Evolutionary conservation across 2,329 filamentous ascomycete species (phyloP).

Genomic region (Monosporascus sp.): DNA sequence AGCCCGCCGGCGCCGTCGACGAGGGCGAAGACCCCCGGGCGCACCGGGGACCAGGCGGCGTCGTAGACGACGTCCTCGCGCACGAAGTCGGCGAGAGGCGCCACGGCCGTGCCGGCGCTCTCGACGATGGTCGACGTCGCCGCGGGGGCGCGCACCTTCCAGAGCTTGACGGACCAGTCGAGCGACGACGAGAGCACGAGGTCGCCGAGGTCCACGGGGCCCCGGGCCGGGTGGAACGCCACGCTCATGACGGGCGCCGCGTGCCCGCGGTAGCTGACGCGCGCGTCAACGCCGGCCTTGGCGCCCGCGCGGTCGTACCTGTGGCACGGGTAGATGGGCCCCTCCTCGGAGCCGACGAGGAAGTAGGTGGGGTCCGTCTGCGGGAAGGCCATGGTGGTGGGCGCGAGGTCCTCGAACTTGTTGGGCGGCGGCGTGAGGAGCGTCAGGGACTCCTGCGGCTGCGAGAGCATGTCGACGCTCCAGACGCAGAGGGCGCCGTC

Average conservation of each 20-base stretch:
- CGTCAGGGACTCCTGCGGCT: conserved; percentile 91
- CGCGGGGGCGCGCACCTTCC: conserved; percentile 83
- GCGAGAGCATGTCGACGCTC: conserved; percentile 96
- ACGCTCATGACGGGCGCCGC: conserved; percentile 93
- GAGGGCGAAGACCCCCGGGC: conserved; percentile 89
- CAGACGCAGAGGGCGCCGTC: conserved; percentile 96
- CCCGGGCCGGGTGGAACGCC: conserved; percentile 88
- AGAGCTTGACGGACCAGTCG: conserved; percentile 96
- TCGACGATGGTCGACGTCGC: conserved; percentile 59
- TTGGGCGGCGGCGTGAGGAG: conserved; percentile 79
- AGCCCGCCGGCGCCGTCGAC: conserved; percentile 90
- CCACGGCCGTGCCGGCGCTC: conserved; percentile 46
- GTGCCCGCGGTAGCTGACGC: conserved; percentile 85
- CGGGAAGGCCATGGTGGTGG: conserved; percentile 91
- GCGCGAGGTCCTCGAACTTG: conserved; percentile 90
- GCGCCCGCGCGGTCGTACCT: conserved; percentile 95
- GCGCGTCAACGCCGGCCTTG: conserved; percentile 89
- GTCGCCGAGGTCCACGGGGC: conserved; percentile 90
- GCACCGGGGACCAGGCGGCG: conserved; percentile 88
- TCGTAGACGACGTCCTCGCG: conserved; percentile 97
- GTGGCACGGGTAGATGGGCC: conserved; percentile 92
- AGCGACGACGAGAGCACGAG: conserved; percentile 86
- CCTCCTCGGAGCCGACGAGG: conserved; percentile 93
- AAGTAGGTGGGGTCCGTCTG: conserved; percentile 96
- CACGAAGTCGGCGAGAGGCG: conserved; percentile 81